Conservation (phyloP, 108 stramenopile species). For the Cylindrotheca fusiformis region DNA sequence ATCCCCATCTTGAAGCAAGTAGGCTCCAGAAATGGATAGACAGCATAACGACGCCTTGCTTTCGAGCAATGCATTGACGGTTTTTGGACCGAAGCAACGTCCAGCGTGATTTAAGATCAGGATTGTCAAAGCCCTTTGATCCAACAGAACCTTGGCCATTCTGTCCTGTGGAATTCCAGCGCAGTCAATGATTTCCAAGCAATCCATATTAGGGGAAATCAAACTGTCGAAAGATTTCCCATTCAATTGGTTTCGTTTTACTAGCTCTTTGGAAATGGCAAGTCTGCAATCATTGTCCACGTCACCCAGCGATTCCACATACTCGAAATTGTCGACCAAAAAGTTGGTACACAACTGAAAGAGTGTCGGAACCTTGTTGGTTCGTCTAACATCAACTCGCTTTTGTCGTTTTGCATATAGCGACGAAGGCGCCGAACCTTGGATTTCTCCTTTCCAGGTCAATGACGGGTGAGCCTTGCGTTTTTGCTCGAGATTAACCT, state of each 20-base stretch:
- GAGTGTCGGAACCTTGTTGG: conserved; percentile 46
- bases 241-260: conserved; percentile 57
- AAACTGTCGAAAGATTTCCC: conserved; percentile 70
- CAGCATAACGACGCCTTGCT: conserved; percentile 35
- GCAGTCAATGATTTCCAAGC: conserved; percentile 73
- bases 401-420: conserved; percentile 64
- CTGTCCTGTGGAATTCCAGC: conserved; percentile 67
- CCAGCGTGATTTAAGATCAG: conserved; percentile 69
- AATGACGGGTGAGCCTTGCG: conserved; percentile 51
- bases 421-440: conserved; percentile 5
- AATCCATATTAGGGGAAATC: conserved; percentile 59
- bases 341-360: conserved; percentile 62
- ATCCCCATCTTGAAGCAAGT: conserved; percentile 67
- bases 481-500: conserved; percentile 29
- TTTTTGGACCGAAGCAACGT: conserved; percentile 66
- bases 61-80: conserved; percentile 43
- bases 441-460: conserved; percentile 35
- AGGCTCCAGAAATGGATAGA: conserved; percentile 74
- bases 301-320: conserved; percentile 68
- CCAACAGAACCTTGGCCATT: conserved; percentile 18
- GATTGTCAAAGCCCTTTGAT: conserved; percentile 38
- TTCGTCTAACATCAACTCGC: conserved; percentile 34
- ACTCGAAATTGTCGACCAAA: conserved; percentile 70
- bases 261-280: conserved; percentile 58
- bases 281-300: conserved; percentile 63